Conservation (phyloP, 441 rosid genomes). For the Sinapis alba region DNA sequence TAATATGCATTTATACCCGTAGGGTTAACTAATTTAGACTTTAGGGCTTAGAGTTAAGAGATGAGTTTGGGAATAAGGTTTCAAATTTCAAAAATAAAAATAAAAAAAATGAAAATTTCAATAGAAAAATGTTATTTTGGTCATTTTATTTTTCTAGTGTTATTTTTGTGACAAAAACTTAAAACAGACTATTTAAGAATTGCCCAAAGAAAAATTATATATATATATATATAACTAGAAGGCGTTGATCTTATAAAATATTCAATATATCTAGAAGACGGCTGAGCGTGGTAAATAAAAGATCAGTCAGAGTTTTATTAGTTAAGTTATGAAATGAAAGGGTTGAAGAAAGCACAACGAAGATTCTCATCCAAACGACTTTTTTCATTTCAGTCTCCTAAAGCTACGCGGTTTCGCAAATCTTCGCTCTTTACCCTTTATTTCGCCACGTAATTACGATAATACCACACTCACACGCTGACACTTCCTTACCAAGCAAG, state of each 20-base stretch:
- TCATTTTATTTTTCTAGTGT: too few species aligned
- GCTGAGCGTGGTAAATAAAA: conserved; percentile 9
- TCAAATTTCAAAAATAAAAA: too few species aligned
- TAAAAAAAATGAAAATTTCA: too few species aligned
- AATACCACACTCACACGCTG: conserved; percentile 28
- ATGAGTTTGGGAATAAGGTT: too few species aligned
- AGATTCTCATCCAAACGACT: conserved; percentile 37
- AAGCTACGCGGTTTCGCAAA: conserved; percentile 39
- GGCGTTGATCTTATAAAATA: neutral
- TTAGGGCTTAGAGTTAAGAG: too few species aligned
- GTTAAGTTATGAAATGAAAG: conserved; percentile 1
- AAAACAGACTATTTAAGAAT: too few species aligned
- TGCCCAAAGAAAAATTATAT: too few species aligned
- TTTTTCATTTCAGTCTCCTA: conserved; percentile 3
- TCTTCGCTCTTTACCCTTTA: neutral
- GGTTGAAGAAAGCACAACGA: conserved; percentile 32
- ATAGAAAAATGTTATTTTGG: too few species aligned
- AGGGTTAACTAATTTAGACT: too few species aligned
- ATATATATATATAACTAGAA: too few species aligned
- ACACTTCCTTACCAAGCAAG: conserved; percentile 48
- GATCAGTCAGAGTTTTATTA: neutral
- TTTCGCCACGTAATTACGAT: conserved; percentile 18
- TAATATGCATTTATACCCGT: too few species aligned
- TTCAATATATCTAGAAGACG: conserved; percentile 24
- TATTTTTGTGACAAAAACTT: too few species aligned